phyloP scores from a whole-genome alignment of 257 asterid genomes.

The Solanum bukasovii region DNA sequence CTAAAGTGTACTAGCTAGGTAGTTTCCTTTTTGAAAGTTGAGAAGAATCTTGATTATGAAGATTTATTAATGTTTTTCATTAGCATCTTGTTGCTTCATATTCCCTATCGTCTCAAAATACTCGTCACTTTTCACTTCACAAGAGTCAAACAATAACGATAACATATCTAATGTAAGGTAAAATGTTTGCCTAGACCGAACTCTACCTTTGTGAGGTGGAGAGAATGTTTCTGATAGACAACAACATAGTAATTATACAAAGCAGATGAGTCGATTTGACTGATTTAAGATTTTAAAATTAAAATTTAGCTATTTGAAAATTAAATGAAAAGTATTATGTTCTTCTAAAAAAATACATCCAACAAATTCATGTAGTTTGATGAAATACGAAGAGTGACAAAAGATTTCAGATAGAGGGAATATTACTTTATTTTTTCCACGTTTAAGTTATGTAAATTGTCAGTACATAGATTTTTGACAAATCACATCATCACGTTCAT shows the following conservation, averaged over 20 bases:
- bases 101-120: not conserved
- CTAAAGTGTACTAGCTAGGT: not conserved
- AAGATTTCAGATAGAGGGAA: not conserved
- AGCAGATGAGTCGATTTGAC: too few relatives aligned
- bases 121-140: not conserved
- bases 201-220: not conserved
- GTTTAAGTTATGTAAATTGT: not conserved
- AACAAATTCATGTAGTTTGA: not conserved
- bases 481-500: not conserved
- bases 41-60: not conserved
- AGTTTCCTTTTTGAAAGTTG: not conserved
- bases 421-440: not conserved
- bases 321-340: not conserved
- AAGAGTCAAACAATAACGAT: not conserved
- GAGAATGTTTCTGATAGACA: not conserved
- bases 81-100: not conserved
- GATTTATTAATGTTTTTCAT: not conserved
- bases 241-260: not conserved
- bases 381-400: not conserved
- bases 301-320: not conserved
- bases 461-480: not conserved
- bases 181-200: not conserved
- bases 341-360: not conserved
- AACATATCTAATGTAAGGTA: not conserved
- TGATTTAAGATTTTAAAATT: not conserved